Evolutionary conservation across 148 eudicot species (phyloP).

Genomic region (Dysphania ambrosioides): DNA sequence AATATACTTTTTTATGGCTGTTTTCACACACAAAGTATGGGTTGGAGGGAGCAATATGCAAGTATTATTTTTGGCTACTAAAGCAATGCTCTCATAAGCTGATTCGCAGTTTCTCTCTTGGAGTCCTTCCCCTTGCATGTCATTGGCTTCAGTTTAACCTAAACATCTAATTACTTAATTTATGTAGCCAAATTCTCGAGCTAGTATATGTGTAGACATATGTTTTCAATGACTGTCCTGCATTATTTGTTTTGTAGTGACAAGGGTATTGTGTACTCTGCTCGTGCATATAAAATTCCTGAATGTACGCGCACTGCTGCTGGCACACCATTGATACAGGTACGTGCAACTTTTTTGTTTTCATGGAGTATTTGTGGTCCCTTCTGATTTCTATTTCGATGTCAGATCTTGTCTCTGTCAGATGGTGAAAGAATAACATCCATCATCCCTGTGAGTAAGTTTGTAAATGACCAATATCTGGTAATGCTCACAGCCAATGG

Average conservation of each 20-base stretch:
- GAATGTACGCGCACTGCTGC: slow-evolving; percentile 91
- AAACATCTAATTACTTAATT: background rate
- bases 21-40: no score
- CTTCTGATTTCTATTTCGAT: slow-evolving; percentile 20
- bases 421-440: slow-evolving; percentile 96
- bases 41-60: background rate
- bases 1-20: no score
- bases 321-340: slow-evolving; percentile 93
- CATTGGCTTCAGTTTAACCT: background rate
- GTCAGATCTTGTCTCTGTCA: slow-evolving; percentile 77
- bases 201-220: background rate
- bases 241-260: slow-evolving; percentile 53
- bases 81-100: no score
- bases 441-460: slow-evolving; percentile 86
- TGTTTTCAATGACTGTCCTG: slow-evolving; percentile 14
- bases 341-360: slow-evolving; percentile 21
- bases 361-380: slow-evolving; percentile 10
- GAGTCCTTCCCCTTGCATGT: background rate
- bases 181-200: background rate
- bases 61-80: no score
- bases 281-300: slow-evolving; percentile 91
- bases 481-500: slow-evolving; percentile 92
- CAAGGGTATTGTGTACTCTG: slow-evolving; percentile 78
- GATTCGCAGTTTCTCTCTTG: background rate
- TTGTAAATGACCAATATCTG: slow-evolving; percentile 74